Conservation (phyloP, 2,329 filamentous ascomycete genomes). For the Aspergillus novoparasiticus region DNA sequence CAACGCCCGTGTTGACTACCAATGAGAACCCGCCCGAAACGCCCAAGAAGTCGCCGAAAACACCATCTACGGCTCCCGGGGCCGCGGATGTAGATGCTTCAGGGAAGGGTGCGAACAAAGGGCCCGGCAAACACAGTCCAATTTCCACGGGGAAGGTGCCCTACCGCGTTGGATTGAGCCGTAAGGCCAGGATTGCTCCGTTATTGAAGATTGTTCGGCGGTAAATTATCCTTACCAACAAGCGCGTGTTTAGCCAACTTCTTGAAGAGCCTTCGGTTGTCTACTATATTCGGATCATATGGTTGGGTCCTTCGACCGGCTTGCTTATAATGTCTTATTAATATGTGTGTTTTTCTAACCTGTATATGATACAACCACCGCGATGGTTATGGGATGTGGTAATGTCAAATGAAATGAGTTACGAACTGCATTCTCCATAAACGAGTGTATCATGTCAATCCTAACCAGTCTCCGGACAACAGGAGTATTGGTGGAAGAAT, state of each 20-base stretch:
- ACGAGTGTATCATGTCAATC: not conserved
- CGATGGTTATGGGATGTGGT: constrained; percentile 1
- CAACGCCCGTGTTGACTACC: not conserved
- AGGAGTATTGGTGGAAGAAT: not conserved
- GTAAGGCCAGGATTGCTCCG: constrained; percentile 51
- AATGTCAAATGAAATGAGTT: constrained; percentile 2
- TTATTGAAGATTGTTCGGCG: constrained; percentile 50
- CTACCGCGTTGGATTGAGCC: constrained; percentile 53
- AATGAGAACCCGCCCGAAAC: constrained; percentile 14
- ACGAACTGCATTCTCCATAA: not conserved
- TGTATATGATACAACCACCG: not conserved
- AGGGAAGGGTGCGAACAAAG: constrained; percentile 14
- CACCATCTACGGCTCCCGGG: not conserved
- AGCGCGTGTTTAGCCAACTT: not conserved
- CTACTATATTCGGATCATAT: not conserved
- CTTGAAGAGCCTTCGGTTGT: not conserved
- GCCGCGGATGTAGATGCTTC: not conserved
- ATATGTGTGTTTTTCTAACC: not conserved
- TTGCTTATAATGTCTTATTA: not conserved
- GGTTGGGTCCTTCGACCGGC: not conserved
- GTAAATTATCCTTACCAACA: constrained; percentile 4
- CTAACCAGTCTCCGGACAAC: not conserved
- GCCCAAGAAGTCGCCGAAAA: constrained; percentile 16
- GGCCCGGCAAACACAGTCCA: constrained; percentile 44
- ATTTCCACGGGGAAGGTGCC: constrained; percentile 43